Conservation (phyloP, 2,329 filamentous ascomycete genomes). For the Byssothecium circinans region DNA sequence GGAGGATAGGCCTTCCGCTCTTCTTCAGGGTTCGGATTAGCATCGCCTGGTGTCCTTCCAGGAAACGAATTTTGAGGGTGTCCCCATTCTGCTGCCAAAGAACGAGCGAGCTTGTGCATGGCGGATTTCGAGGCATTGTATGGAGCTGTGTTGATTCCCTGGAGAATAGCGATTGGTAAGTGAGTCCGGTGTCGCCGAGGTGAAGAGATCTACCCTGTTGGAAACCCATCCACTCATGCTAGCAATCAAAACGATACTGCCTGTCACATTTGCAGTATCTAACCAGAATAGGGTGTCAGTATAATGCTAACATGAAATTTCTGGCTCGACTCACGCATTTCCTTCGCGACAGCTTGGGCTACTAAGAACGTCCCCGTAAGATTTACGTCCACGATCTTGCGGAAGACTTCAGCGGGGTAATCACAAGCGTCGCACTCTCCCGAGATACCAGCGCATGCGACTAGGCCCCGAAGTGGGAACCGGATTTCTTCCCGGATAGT, state of each 20-base stretch:
- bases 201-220: conserved; percentile 24
- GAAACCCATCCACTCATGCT: conserved; percentile 42
- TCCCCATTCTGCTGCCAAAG: conserved; percentile 55
- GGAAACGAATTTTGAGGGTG: conserved; percentile 45
- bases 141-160: conserved; percentile 46
- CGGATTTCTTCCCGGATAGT: conserved; percentile 12
- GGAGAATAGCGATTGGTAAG: not conserved
- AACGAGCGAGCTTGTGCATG: conserved; percentile 55
- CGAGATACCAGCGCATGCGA: conserved; percentile 34
- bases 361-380: conserved; percentile 42
- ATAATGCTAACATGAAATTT: not conserved
- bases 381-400: conserved; percentile 43
- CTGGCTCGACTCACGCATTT: conserved; percentile 23
- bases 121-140: conserved; percentile 61
- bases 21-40: conserved; percentile 18
- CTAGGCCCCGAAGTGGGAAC: conserved; percentile 27
- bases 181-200: not conserved
- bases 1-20: conserved; percentile 32
- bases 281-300: not conserved
- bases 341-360: conserved; percentile 35
- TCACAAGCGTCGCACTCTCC: conserved; percentile 36
- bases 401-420: conserved; percentile 37
- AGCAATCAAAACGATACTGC: conserved; percentile 44
- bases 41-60: conserved; percentile 24
- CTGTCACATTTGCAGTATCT: conserved; percentile 27